phyloP scores from a whole-genome alignment of 2,329 filamentous ascomycete genomes.

The Beauveria pseudobassiana region DNA sequence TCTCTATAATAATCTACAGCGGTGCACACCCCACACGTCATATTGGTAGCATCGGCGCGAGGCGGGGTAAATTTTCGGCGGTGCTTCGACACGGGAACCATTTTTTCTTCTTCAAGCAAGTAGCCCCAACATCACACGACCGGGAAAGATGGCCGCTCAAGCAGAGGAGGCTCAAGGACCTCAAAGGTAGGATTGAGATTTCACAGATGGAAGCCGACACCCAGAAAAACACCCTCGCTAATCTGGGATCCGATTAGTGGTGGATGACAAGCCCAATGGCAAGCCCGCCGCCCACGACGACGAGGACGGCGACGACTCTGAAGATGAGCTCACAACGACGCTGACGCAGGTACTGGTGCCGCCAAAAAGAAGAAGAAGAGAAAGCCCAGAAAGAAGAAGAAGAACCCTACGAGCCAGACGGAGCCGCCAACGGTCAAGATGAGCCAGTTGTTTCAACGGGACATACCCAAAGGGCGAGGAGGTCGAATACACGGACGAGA shows the following conservation, averaged over 20 bases:
- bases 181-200: slow-evolving; percentile 26
- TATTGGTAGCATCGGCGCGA: neutral
- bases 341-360: slow-evolving; percentile 30
- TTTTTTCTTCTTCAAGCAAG: slow-evolving; percentile 8
- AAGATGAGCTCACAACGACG: slow-evolving; percentile 31
- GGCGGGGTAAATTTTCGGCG: slow-evolving; percentile 12
- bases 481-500: slow-evolving; percentile 70
- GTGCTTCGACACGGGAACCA: neutral
- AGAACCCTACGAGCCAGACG: slow-evolving; percentile 65
- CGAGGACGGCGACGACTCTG: slow-evolving; percentile 47
- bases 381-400: slow-evolving; percentile 81
- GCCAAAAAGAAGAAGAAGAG: slow-evolving; percentile 56
- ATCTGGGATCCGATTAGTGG: slow-evolving; percentile 25
- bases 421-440: slow-evolving; percentile 65
- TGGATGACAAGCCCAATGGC: slow-evolving; percentile 31
- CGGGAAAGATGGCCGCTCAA: slow-evolving; percentile 35
- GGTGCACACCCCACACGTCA: slow-evolving; percentile 1
- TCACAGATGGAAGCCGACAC: no score
- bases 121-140: slow-evolving; percentile 9
- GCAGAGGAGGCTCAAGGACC: slow-evolving; percentile 36
- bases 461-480: slow-evolving; percentile 71
- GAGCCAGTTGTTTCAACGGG: slow-evolving; percentile 62
- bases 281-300: slow-evolving; percentile 37
- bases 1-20: neutral
- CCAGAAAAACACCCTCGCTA: neutral